These are phyloP conservation scores for Talaromyces sp. DNA, from an alignment of 2,329 filamentous ascomycete species.

Conservation along the genomic window DNA sequence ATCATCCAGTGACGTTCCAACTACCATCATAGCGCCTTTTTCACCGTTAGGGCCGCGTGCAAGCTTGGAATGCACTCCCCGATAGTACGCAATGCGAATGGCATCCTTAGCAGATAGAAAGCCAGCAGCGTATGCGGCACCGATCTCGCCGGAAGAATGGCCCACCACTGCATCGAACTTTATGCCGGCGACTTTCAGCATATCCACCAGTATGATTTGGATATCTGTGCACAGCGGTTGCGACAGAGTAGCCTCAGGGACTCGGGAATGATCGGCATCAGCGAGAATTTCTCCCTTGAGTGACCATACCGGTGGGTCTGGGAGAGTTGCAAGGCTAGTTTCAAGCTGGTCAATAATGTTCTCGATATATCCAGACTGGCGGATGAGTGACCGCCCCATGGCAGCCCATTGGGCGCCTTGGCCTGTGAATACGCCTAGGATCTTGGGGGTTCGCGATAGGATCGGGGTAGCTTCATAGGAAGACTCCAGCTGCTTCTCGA, in stretches of 20 bases:
- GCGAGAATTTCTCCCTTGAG: constrained; percentile 11
- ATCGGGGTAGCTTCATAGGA: too few relatives aligned
- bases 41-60: constrained; percentile 9
- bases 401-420: constrained; percentile 34
- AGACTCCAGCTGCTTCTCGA: too few relatives aligned
- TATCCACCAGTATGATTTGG: constrained; percentile 18
- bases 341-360: too few relatives aligned
- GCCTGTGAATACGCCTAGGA: constrained; percentile 24
- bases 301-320: not conserved
- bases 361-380: too few relatives aligned
- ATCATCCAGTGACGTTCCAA: constrained; percentile 22
- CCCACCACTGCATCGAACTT: constrained; percentile 35
- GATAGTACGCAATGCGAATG: constrained; percentile 37
- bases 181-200: constrained; percentile 25
- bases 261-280: constrained; percentile 15
- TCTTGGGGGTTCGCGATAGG: too few relatives aligned
- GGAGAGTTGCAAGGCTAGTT: too few relatives aligned
- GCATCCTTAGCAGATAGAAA: constrained; percentile 33
- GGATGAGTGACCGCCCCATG: too few relatives aligned
- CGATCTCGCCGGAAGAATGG: constrained; percentile 47
- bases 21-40: constrained; percentile 37
- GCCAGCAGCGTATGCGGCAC: constrained; percentile 43
- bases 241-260: constrained; percentile 13
- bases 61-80: constrained; percentile 24
- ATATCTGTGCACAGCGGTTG: constrained; percentile 21